Evolutionary conservation across 2,329 filamentous ascomycete species (phyloP).

Genomic region (Elsinoe batatas): DNA sequence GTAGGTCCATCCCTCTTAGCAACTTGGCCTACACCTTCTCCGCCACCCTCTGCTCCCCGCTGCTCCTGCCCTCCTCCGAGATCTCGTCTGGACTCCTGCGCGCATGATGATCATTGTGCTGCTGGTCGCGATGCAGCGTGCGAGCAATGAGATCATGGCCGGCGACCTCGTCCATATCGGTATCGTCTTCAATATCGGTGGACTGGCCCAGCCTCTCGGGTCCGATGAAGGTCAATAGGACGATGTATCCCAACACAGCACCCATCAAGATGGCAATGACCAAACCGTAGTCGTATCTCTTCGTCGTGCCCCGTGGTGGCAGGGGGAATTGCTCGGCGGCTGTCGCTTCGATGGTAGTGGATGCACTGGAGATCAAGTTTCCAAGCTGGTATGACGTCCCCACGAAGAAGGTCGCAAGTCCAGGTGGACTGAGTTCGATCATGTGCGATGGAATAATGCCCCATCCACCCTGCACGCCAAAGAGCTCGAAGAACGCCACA

Average conservation of each 20-base stretch:
- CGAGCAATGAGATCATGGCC: neutral
- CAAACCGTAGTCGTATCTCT: conserved; percentile 13
- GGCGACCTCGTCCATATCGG: conserved; percentile 8
- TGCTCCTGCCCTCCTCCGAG: neutral
- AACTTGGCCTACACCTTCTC: neutral
- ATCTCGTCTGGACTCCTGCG: neutral
- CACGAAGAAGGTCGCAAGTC: conserved; percentile 64
- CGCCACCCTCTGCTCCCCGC: neutral
- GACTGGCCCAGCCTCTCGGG: conserved; percentile 1
- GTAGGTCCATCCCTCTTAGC: neutral
- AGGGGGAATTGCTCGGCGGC: conserved; percentile 25
- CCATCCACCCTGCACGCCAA: conserved; percentile 37
- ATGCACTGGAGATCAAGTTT: conserved; percentile 43
- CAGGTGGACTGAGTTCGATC: conserved; percentile 64
- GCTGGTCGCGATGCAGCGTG: neutral
- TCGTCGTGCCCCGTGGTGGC: conserved; percentile 5
- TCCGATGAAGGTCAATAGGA: conserved; percentile 2
- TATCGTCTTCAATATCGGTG: conserved; percentile 4
- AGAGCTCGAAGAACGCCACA: conserved; percentile 67
- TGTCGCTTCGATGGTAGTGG: conserved; percentile 15
- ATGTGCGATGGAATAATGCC: conserved; percentile 52
- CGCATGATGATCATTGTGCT: neutral
- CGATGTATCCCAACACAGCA: neutral
- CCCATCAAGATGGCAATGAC: conserved; percentile 10
- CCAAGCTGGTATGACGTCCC: conserved; percentile 69